These are phyloP conservation scores for Rhexocercosporidium sp. DNA, from an alignment of 2,329 filamentous ascomycete species.

Conservation along the genomic window DNA sequence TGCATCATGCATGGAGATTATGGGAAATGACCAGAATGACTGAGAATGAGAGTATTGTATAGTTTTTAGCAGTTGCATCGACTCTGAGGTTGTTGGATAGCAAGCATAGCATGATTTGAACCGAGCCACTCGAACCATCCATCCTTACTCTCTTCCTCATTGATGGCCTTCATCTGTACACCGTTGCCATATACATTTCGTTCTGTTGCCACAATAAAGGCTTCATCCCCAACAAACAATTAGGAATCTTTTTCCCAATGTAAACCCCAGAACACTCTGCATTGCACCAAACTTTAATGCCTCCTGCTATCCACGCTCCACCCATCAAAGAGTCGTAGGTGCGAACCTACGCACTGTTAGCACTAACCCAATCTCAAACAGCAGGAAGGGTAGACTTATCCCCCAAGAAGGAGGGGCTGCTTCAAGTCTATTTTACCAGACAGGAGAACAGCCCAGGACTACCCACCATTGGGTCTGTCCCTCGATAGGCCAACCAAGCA, in stretches of 20 bases:
- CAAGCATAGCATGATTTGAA: neutral
- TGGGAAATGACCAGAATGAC: neutral
- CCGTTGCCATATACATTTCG: too few species aligned
- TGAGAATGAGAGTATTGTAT: constrained; percentile 2
- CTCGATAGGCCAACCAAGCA: constrained; percentile 19
- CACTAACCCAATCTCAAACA: constrained; percentile 13
- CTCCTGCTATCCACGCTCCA: neutral
- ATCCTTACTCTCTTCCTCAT: too few species aligned
- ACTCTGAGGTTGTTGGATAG: neutral
- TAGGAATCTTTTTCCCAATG: too few species aligned
- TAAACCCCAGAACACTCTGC: too few species aligned
- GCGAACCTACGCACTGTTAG: constrained; percentile 33
- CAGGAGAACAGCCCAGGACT: constrained; percentile 41
- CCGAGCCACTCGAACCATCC: too few species aligned
- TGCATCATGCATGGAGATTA: constrained; percentile 2
- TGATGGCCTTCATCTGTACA: too few species aligned
- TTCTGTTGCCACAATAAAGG: too few species aligned
- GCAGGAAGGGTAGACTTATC: constrained; percentile 40
- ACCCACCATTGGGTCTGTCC: constrained; percentile 40
- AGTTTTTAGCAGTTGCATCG: neutral
- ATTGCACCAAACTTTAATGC: too few species aligned
- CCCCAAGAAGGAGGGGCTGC: constrained; percentile 41
- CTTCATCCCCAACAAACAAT: too few species aligned
- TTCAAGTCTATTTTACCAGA: constrained; percentile 27
- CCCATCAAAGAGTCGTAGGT: neutral